Evolutionary conservation across 2,329 filamentous ascomycete genomes (phyloP), one percentile per base, ranked within the genome.

Genomic region (Trichoderma sp.): DNA sequence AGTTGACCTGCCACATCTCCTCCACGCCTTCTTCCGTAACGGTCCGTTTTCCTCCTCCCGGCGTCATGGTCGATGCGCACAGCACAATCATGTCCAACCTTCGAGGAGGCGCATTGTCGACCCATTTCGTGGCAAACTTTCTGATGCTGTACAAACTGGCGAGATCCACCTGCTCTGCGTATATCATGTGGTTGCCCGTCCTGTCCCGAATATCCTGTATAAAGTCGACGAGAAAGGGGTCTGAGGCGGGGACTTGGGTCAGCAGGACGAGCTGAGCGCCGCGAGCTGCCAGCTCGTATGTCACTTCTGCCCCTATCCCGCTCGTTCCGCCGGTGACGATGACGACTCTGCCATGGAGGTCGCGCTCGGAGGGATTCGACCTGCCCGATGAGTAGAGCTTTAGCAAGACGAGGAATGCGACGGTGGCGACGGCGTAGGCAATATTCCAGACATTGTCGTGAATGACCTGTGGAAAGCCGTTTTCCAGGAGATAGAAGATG

Each of bases 291-390:
- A 99, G 88, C 72, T 91, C 88, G 74, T 89, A 85, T 6, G 92
- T 92, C 57, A 93, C 88, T 71, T 89, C 87, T 72, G 94, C 93
- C 64, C 96, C 96, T 79, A 99, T 92, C 15, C 96, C 96, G 59
- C 95, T 95, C 67, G 96, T 99, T 32, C 95, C 96, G 75, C 96
- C 95, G 20, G 96, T 99, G 67, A 99, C 89, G 86, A 99, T 91
- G 58, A 98, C 87, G 63, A 99, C 94, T 79, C 97, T 97, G 62
- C 94, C 94, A 81, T 98, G 94, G 90, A 99, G 94, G 70, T 92
- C 87, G 72, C 93, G 88, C 79, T 97, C 94, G 30, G 93, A 88
- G 55, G 82, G 83, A 81, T 96, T 98, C 75, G 82, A 84, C 13
- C 91, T 88, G 75, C 96, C 97, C 74, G 89, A 89, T 77, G 91